phyloP scores from a whole-genome alignment of 2,329 filamentous ascomycete species.

The Diaporthe longicolla region DNA sequence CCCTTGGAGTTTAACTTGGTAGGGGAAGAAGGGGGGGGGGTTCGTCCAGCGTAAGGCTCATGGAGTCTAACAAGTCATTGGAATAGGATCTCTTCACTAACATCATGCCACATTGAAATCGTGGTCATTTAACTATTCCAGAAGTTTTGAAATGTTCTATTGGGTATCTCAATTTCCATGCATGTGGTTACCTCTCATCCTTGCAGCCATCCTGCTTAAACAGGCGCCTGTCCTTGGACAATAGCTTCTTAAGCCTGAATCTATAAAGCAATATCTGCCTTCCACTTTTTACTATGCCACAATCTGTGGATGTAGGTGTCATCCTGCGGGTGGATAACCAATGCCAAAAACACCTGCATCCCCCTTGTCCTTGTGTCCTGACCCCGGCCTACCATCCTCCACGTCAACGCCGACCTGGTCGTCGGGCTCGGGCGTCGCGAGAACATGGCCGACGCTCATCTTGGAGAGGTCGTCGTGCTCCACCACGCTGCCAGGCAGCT shows the following conservation, averaged over 20 bases:
- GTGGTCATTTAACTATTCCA: not conserved
- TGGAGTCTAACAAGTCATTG: not conserved
- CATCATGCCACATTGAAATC: not conserved
- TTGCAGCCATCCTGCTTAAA: not conserved
- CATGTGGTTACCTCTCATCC: not conserved
- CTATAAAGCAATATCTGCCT: not conserved
- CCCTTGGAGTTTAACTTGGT: conserved; percentile 37
- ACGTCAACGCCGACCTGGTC: conserved; percentile 16
- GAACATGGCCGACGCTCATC: conserved; percentile 46
- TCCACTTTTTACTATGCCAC: not conserved
- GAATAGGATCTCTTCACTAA: not conserved
- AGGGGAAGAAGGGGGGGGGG: not conserved
- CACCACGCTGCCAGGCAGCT: conserved; percentile 2
- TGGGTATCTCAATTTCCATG: conserved; percentile 32
- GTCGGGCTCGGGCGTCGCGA: conserved; percentile 41
- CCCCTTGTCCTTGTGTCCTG: conserved; percentile 16
- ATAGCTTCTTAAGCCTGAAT: not conserved
- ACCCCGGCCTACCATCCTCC: not conserved
- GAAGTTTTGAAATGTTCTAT: conserved; percentile 4
- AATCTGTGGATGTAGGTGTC: not conserved
- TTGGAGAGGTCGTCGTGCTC: conserved; percentile 41
- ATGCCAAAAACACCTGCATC: conserved; percentile 19
- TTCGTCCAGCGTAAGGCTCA: too few species aligned
- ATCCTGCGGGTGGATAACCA: conserved; percentile 7
- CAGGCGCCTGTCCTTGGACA: not conserved